Evolutionary conservation across 2,329 filamentous ascomycete species (phyloP), one percentile per base, ranked within the genome.

Genomic region (Claviceps cyperi): DNA sequence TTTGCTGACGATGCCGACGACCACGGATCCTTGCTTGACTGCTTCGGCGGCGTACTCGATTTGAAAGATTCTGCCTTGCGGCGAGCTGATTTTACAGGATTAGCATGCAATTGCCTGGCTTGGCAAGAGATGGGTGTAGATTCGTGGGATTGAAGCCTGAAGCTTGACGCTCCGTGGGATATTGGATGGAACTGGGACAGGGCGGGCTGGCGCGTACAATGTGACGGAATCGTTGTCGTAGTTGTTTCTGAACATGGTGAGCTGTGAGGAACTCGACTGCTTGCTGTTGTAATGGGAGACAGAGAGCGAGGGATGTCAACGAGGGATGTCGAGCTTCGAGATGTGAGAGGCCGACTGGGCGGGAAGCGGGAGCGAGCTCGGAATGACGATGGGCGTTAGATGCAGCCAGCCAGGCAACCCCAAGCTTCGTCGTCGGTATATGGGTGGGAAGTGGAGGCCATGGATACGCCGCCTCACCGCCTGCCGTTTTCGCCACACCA

Each of bases 191-290:
- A 8, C 15, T 14, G 11, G 17, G 50, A 22, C 35, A 32, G 37
- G 32, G 35, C 37, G 28, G n/a, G 47, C 47, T 51, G 49, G 56
- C 64, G 71, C 83, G 72, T 78, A 95, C 89, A 97, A 98, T 73
- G 92, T 98, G 73, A 97, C 90, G 56, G 91, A 94, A 72, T 98
- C 92, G 81, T 98, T 98, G 76, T 98, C 92, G 78, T 98, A 98
- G 73, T 97, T 97, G 78, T 98, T 98, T 73, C 92, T 81, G 75
- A 98, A 98, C 92, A 98, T 97, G 64, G 64, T 82, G 77, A 28
- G 57, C 52, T 49, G 39, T 6, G 35, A 36, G 48, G 32, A 19
- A 8, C 5, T 49, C 60, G 41, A 24, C 39, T 46, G 40, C 9
- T 22, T 40, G 38, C 50, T 48, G 21, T 17, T 48, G 21, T 17